Evolutionary conservation across 2,329 filamentous ascomycete species (phyloP).

Genomic region (Fulvia fulva): DNA sequence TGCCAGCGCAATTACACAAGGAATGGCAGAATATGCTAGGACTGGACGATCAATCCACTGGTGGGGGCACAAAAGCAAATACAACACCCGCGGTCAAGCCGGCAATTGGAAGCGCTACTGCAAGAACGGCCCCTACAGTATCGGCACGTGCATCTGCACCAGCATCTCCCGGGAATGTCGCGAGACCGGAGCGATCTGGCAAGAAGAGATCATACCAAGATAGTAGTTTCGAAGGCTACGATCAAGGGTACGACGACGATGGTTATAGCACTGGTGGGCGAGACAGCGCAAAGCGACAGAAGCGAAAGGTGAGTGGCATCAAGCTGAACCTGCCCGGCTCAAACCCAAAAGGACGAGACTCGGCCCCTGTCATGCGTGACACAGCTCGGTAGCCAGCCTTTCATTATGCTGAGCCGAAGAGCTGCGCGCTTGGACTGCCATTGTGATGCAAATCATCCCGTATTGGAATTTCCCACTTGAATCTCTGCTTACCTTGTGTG

Average conservation of each 20-base stretch:
- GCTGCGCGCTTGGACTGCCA: neutral
- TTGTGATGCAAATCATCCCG: neutral
- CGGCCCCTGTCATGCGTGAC: neutral
- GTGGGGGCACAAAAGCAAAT: constrained; percentile 25
- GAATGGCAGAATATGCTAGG: constrained; percentile 44
- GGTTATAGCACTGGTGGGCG: constrained; percentile 65
- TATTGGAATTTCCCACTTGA: neutral
- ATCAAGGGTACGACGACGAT: constrained; percentile 67
- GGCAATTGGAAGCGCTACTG: constrained; percentile 23
- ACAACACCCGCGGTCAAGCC: constrained; percentile 7
- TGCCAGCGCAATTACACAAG: constrained; percentile 40
- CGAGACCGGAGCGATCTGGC: constrained; percentile 59
- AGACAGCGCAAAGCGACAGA: constrained; percentile 28
- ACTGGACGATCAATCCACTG: constrained; percentile 38
- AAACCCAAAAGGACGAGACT: neutral
- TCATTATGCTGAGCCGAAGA: neutral
- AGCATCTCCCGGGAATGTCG: constrained; percentile 40
- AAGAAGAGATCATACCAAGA: constrained; percentile 77
- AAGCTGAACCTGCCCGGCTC: neutral
- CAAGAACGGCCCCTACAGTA: constrained; percentile 26
- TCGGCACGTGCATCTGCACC: constrained; percentile 31
- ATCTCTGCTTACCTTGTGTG: neutral
- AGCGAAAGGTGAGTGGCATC: constrained; percentile 25
- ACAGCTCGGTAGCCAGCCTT: neutral
- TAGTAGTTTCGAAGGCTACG: constrained; percentile 69